Base-by-base conservation (phyloP, 164 flowering plant genomes). In the Litsea cubeba region DNA sequence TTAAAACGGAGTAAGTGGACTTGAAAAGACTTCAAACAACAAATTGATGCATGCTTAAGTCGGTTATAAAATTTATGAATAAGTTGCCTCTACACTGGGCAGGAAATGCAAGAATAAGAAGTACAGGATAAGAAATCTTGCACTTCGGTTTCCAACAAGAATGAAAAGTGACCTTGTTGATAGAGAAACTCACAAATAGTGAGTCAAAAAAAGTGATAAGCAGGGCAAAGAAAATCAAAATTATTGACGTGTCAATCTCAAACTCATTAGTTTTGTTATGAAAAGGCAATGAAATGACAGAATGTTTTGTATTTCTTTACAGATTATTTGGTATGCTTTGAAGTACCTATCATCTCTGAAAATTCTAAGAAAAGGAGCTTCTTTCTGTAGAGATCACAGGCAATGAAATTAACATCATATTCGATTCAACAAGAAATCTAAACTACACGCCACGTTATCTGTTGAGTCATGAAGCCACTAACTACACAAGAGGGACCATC, bases 41-140 rank as follows among this genome's bases (percentile, higher is more conserved):
- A 63, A 63, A 63, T 63, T 63, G 69, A 66, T 66, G 69, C 28
- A 66, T 26, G 28, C 69, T 35, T 66, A 66, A 66, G 66, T 2
- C 46, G 12, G 22, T 20, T 5, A 66, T 28, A 49, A 17, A 5
- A 3, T 30, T 17, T 17, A 10, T 66, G 69, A 20, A 6, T 11
- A 5, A 22, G 28, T 7, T 23, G 28, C 28, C 28, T 5, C 25
- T 20, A 22, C 28, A 1, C 28, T 63, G 30, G 11, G 23, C 2
- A 24, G 66, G 66, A 4, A 23, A 22, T 63, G 28, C 22, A 22
- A 24, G 25, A 6, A 24, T 63, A 22, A 63, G 25, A 22, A 24
- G 7, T 63, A 11, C 7, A 4, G 8, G 49, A 30, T 28, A 15
- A 28, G 69, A 66, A 20, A 66, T 10, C 11, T 66, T 66, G 46